Conservation (phyloP, 225 moss, liverwort and hornwort genomes). For the Physcomitrellopsis africana region DNA sequence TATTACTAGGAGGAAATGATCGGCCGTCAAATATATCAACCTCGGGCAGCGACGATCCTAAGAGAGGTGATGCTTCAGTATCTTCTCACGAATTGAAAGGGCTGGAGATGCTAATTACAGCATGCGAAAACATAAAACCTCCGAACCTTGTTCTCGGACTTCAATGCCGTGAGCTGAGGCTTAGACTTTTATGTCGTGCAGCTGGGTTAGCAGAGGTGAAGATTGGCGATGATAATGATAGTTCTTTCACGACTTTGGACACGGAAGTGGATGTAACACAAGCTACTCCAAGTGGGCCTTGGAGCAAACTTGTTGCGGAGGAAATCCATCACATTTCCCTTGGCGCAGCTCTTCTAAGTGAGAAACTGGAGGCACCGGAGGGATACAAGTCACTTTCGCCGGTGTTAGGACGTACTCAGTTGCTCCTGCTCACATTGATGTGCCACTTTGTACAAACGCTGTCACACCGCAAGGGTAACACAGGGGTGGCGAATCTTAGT, state of each 20-base stretch:
- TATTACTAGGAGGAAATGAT: conserved; percentile 66
- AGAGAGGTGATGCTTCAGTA: conserved; percentile 66
- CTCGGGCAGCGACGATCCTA: conserved; percentile 60
- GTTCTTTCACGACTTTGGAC: conserved; percentile 45
- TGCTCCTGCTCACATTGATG: conserved; percentile 78
- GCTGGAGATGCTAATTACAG: conserved; percentile 73
- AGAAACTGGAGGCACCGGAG: conserved; percentile 64
- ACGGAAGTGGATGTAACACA: conserved; percentile 66
- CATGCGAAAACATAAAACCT: conserved; percentile 77
- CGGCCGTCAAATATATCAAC: conserved; percentile 45
- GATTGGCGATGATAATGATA: conserved; percentile 48
- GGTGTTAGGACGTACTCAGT: conserved; percentile 65
- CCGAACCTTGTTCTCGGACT: conserved; percentile 76
- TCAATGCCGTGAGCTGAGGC: conserved; percentile 81
- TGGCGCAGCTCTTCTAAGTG: conserved; percentile 64
- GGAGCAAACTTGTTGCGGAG: conserved; percentile 72
- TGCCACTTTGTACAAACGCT: conserved; percentile 72
- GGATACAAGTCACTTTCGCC: conserved; percentile 61
- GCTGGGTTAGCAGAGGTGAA: conserved; percentile 59
- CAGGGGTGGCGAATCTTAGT: conserved; percentile 44
- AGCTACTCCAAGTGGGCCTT: conserved; percentile 53
- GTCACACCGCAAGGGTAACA: conserved; percentile 51
- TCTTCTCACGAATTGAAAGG: conserved; percentile 86
- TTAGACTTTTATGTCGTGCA: conserved; percentile 81
- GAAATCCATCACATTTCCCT: conserved; percentile 81